Conservation (phyloP, 805 yeast species). For the Cephaloascus albidus region DNA sequence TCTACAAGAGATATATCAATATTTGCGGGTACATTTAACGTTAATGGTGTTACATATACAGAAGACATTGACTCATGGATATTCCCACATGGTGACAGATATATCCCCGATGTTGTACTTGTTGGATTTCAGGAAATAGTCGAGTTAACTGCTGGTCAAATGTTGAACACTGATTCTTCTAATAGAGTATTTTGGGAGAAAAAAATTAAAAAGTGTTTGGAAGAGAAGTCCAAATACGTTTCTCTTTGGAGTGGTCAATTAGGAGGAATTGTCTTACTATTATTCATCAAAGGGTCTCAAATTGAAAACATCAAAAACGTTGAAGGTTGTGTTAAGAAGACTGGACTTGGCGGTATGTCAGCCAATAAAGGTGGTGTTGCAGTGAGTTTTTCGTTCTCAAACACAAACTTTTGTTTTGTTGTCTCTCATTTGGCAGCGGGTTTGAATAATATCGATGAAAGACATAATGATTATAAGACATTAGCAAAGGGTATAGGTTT, state of each 20-base stretch:
- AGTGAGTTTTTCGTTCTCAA: slow-evolving; percentile 54
- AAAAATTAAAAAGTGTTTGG: slow-evolving; percentile 39
- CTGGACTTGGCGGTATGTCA: slow-evolving; percentile 91
- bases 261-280: slow-evolving; percentile 72
- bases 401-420: slow-evolving; percentile 68
- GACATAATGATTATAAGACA: slow-evolving; percentile 81
- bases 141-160: slow-evolving; percentile 75
- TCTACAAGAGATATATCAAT: slow-evolving; percentile 28
- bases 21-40: slow-evolving; percentile 45
- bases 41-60: slow-evolving; percentile 37
- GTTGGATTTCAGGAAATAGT: slow-evolving; percentile 88
- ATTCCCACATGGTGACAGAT: slow-evolving; percentile 28
- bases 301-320: slow-evolving; percentile 46
- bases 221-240: slow-evolving; percentile 36
- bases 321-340: slow-evolving; percentile 71
- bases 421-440: slow-evolving; percentile 95
- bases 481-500: slow-evolving; percentile 63
- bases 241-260: slow-evolving; percentile 69
- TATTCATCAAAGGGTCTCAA: slow-evolving; percentile 53
- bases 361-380: slow-evolving; percentile 76
- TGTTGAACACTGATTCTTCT: slow-evolving; percentile 65
- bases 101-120: slow-evolving; percentile 58
- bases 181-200: slow-evolving; percentile 59
- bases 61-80: slow-evolving; percentile 34
- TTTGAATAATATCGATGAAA: slow-evolving; percentile 63